Conservation (phyloP, 805 yeast species). For the Danielia oregonensis region DNA sequence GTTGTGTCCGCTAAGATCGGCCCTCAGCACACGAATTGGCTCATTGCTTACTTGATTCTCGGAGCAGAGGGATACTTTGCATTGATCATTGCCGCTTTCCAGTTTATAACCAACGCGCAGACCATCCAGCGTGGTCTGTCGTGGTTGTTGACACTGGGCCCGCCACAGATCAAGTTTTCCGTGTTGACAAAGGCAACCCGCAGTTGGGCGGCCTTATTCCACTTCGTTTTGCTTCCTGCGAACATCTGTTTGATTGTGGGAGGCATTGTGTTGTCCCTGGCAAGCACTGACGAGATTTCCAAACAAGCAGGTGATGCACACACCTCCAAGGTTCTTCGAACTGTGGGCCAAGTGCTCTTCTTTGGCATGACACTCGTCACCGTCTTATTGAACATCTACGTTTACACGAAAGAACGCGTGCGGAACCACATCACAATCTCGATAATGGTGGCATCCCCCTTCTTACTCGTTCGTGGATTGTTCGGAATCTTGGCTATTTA, state of each 20-base stretch:
- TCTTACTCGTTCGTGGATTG: slow-evolving; percentile 27
- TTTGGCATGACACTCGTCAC: slow-evolving; percentile 17
- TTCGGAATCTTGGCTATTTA: slow-evolving; percentile 28
- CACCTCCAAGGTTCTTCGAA: slow-evolving; percentile 22
- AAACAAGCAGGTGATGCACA: too few relatives aligned
- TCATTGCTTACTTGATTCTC: slow-evolving; percentile 30
- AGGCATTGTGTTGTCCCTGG: slow-evolving; percentile 23
- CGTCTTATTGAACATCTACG: slow-evolving; percentile 14
- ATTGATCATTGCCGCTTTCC: slow-evolving; percentile 23
- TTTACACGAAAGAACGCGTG: slow-evolving; percentile 14
- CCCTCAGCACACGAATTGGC: slow-evolving; percentile 23
- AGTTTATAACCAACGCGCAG: slow-evolving; percentile 22
- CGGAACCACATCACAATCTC: slow-evolving; percentile 9
- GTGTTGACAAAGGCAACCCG: neutral
- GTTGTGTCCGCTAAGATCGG: slow-evolving; percentile 28
- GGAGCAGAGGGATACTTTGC: slow-evolving; percentile 33
- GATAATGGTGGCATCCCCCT: slow-evolving; percentile 22
- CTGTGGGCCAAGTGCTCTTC: slow-evolving; percentile 28
- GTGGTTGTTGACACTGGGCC: slow-evolving; percentile 11
- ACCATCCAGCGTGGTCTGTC: slow-evolving; percentile 16
- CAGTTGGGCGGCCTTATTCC: slow-evolving; percentile 12
- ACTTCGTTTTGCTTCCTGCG: slow-evolving; percentile 23
- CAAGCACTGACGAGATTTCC: too few relatives aligned
- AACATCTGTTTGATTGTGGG: slow-evolving; percentile 26
- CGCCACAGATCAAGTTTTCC: neutral